These are phyloP conservation scores for Echinochloa phyllopogon DNA, from an alignment of 176 grass and related monocot genomes.

Conservation along the genomic window DNA sequence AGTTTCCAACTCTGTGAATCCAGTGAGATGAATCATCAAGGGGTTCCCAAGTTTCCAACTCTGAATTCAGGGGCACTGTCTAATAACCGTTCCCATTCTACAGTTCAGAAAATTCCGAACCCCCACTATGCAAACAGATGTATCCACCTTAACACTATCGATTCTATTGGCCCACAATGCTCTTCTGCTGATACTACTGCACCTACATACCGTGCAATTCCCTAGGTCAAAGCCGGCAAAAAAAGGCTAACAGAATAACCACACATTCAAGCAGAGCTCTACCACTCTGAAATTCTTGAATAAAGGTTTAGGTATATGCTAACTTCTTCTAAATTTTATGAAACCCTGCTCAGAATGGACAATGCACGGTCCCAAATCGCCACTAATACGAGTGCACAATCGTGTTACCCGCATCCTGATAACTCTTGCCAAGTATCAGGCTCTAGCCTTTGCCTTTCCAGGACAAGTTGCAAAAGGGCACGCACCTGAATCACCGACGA, in stretches of 20 bases:
- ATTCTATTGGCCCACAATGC: not conserved
- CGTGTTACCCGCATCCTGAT: not conserved
- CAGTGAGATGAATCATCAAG: no score
- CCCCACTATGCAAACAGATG: not conserved
- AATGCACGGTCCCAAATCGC: not conserved
- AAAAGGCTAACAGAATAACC: conserved; percentile 1
- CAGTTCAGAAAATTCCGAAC: not conserved
- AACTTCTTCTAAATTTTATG: not conserved
- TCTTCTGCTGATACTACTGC: not conserved
- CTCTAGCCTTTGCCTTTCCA: not conserved
- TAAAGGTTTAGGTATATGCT: not conserved
- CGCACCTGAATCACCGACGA: conserved; percentile 89
- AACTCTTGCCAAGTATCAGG: not conserved
- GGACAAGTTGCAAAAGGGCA: not conserved
- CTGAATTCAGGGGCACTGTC: conserved; percentile 6
- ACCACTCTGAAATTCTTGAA: not conserved
- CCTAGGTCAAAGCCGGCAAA: not conserved
- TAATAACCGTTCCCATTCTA: not conserved
- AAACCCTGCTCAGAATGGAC: not conserved
- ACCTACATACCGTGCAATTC: conserved; percentile 8
- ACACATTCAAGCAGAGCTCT: not conserved
- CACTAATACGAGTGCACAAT: not conserved
- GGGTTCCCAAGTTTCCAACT: not conserved
- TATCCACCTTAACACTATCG: not conserved
- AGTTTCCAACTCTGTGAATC: no score